phyloP scores from a whole-genome alignment of 208 protist species.

The Naegleria fowleri region DNA sequence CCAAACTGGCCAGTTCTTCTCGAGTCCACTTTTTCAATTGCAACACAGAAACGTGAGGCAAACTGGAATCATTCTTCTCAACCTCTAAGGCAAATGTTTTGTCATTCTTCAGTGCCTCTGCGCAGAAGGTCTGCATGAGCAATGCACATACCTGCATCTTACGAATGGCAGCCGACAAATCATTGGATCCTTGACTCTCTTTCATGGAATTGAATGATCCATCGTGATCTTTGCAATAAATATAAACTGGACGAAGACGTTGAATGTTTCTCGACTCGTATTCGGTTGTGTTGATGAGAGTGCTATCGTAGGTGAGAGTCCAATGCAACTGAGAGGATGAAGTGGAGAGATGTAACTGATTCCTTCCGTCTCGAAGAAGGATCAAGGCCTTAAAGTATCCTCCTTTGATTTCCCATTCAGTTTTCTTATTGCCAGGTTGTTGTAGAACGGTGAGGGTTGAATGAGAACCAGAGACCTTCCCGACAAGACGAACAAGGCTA shows the following conservation, averaged over 20 bases:
- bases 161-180: not conserved
- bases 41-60: not conserved
- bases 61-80: not conserved
- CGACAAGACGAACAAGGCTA: not conserved
- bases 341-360: not conserved
- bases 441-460: not conserved
- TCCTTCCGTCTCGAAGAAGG: not conserved
- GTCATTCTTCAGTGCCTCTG: not conserved
- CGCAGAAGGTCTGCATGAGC: not conserved
- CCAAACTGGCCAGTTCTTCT: not conserved
- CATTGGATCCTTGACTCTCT: not conserved
- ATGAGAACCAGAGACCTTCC: not conserved
- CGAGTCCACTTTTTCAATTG: not conserved
- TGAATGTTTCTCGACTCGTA: not conserved
- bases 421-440: not conserved
- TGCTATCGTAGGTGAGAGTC: not conserved
- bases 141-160: not conserved
- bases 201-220: not conserved
- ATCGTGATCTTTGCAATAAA: not conserved
- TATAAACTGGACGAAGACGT: not conserved
- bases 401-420: not conserved
- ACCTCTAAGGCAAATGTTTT: not conserved
- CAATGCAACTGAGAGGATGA: not conserved
- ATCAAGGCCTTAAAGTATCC: not conserved
- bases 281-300: not conserved